Base-by-base conservation (phyloP, 768 basidiomycete species). In the Mycena latifolia region DNA sequence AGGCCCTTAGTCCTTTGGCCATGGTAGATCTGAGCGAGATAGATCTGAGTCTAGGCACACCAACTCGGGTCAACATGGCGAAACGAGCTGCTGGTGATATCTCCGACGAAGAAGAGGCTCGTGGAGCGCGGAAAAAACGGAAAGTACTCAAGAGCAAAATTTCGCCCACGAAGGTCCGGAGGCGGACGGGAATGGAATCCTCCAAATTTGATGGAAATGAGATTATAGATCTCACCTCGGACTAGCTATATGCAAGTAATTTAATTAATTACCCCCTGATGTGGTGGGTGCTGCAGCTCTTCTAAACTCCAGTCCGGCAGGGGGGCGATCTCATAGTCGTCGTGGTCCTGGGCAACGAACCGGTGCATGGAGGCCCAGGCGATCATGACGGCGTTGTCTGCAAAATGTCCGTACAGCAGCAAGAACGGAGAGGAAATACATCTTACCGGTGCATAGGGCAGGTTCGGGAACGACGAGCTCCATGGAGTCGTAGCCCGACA, bases 341-440 rank as follows among this genome's bases (percentile, higher is more conserved):
- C 91, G 47, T 84, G 78, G 62, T 91, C 88, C 5, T 80, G 80
- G 0, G 79, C 80, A 27, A 91, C 81, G 66, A 98, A 92, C 15
- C 95, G 88, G 71, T 90, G 80, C 85, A 96, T 91, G 0, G 93
- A 90, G 5, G 96, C 92, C 93, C 92, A 97, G 2, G 87, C 97
- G 69, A 98, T 93, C 97, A 99, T 99, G 11, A 88, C 96, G 0
- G 97, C 97, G 76, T 98, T 99, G 72, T 98, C 97, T 96, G 69
- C 0, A 41, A 14, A 28, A 25, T 37, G 20, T 14, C 37, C 50
- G 27, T 18, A 46, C n/a, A 56, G 18, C 29, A 29, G 39, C 24
- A 50, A 15, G 41, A 25, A 46, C 55, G 41, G 28, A 28, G 39
- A 17, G 47, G 6, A 18, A 18, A 33, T 20, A 20, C 24, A 18